phyloP scores from a whole-genome alignment of 2,329 filamentous ascomycete species.

The Venturia carpophila region DNA sequence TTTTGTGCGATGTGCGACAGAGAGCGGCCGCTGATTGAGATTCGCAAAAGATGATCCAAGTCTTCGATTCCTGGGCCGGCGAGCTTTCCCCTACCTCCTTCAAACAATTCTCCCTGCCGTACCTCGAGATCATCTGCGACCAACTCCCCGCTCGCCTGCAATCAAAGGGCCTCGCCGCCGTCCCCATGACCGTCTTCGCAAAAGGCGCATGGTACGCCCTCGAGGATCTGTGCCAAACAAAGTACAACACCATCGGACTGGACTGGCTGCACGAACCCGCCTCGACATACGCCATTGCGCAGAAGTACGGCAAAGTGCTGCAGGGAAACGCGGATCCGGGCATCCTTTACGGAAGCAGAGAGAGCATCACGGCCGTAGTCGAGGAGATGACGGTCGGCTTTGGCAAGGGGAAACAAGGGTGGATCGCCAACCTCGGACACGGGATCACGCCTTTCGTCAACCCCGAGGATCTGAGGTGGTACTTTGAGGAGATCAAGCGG shows the following conservation, averaged over 20 bases:
- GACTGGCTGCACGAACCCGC: constrained; percentile 92
- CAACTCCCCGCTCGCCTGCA: constrained; percentile 67
- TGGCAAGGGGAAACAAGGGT: constrained; percentile 72
- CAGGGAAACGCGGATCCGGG: constrained; percentile 97
- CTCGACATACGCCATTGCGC: constrained; percentile 70
- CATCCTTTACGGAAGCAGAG: constrained; percentile 75
- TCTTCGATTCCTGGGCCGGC: constrained; percentile 97
- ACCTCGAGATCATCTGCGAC: constrained; percentile 73
- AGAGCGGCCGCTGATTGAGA: neutral
- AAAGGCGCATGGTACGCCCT: constrained; percentile 97
- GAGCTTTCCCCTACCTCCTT: constrained; percentile 82
- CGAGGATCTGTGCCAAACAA: constrained; percentile 75
- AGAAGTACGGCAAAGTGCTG: constrained; percentile 63
- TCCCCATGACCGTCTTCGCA: constrained; percentile 97
- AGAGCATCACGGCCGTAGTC: constrained; percentile 73
- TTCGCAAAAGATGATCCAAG: constrained; percentile 64
- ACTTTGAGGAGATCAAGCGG: constrained; percentile 78
- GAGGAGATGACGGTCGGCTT: constrained; percentile 85
- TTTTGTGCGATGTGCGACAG: no score
- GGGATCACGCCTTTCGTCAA: constrained; percentile 93
- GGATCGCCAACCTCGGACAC: constrained; percentile 95
- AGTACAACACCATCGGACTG: constrained; percentile 87
- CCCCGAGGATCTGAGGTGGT: constrained; percentile 87
- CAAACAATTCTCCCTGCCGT: constrained; percentile 77
- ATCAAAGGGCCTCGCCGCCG: constrained; percentile 66